Conservation (phyloP, 1,284 basidiomycete species). For the Sanghuangporus sanghuang region DNA sequence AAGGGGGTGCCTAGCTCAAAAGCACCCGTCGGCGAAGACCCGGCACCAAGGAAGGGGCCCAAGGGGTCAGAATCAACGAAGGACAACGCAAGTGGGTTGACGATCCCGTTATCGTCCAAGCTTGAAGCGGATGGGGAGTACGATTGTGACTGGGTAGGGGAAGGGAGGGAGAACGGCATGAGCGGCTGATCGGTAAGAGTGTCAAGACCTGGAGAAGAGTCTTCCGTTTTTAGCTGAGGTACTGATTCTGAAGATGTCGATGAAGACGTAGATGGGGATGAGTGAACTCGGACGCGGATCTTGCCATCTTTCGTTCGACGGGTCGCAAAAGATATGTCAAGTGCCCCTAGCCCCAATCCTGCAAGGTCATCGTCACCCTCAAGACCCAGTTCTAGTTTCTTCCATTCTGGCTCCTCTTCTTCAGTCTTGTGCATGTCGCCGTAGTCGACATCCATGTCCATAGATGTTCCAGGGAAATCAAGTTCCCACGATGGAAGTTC, state of each 20-base stretch:
- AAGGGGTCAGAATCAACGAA: constrained; percentile 10
- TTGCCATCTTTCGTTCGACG: constrained; percentile 58
- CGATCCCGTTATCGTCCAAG: neutral
- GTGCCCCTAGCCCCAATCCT: constrained; percentile 46
- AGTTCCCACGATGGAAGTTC: constrained; percentile 33
- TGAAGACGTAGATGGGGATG: constrained; percentile 35
- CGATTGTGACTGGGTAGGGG: neutral
- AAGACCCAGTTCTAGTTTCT: constrained; percentile 51
- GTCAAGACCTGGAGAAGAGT: neutral
- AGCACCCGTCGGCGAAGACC: neutral
- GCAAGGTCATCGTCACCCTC: constrained; percentile 28
- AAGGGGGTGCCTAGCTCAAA: neutral
- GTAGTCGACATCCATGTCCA: constrained; percentile 48
- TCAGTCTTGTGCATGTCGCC: neutral
- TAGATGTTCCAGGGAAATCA: constrained; percentile 46
- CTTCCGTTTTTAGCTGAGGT: neutral
- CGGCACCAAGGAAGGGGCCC: constrained; percentile 14
- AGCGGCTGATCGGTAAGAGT: neutral
- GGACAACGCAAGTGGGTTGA: constrained; percentile 7
- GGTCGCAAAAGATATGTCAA: constrained; percentile 70
- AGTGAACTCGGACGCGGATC: constrained; percentile 68
- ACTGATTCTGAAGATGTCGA: constrained; percentile 24
- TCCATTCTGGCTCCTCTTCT: constrained; percentile 20
- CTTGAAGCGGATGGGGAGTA: neutral
- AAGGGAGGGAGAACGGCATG: constrained; percentile 1